These are phyloP conservation scores for Chalciporus sp. DNA, from an alignment of 1,284 basidiomycete species.

Conservation along the genomic window DNA sequence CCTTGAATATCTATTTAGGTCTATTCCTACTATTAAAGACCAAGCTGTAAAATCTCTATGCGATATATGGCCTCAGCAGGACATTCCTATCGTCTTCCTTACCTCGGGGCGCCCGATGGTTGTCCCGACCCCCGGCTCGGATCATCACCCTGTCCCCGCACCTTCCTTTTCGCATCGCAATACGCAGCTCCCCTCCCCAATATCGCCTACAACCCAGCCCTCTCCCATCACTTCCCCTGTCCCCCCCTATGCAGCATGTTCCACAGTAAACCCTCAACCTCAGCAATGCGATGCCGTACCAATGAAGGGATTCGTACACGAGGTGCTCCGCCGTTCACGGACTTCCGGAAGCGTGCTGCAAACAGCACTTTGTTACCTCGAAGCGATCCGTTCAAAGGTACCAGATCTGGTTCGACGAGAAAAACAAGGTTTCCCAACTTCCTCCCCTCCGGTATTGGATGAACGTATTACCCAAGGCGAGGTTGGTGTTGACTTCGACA, in stretches of 20 bases:
- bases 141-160: slow-evolving; percentile 16
- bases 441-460: slow-evolving; percentile 44
- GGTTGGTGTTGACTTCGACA: slow-evolving; percentile 34
- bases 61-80: slow-evolving; percentile 75
- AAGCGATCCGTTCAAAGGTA: slow-evolving; percentile 68
- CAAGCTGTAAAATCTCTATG: slow-evolving; percentile 73
- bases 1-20: slow-evolving; percentile 20
- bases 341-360: slow-evolving; percentile 77
- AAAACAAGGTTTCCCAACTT: slow-evolving; percentile 40
- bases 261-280: slow-evolving; percentile 20
- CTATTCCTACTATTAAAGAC: slow-evolving; percentile 45
- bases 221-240: slow-evolving; percentile 35
- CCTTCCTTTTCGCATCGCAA: slow-evolving; percentile 32
- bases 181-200: slow-evolving; percentile 51
- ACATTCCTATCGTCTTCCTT: slow-evolving; percentile 65
- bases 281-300: slow-evolving; percentile 47
- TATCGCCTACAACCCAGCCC: slow-evolving; percentile 42
- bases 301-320: slow-evolving; percentile 73
- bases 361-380: slow-evolving; percentile 77
- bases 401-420: slow-evolving; percentile 60
- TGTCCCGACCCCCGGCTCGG: slow-evolving; percentile 21
- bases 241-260: slow-evolving; percentile 21
- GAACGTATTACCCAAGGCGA: slow-evolving; percentile 50
- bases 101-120: slow-evolving; percentile 41
- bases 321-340: slow-evolving; percentile 73